Percentiles rank a stretch among this genome's conserved stretches.
These are phyloP conservation scores for Gossypium thurberi DNA, from an alignment of 345 rosid species.

Conservation along the genomic window DNA sequence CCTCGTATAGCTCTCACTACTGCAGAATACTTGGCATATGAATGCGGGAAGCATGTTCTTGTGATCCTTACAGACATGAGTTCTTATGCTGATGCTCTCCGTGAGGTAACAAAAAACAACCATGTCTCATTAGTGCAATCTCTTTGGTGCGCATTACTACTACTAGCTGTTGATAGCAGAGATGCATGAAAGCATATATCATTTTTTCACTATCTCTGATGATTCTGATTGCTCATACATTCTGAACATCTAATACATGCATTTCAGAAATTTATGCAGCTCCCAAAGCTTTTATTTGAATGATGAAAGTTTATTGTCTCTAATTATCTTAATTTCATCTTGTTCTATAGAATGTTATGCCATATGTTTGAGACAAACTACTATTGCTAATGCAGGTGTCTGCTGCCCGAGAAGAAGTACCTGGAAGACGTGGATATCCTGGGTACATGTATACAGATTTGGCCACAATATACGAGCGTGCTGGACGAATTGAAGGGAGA, in stretches of 20 bases:
- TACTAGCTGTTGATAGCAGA: not conserved
- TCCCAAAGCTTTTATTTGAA: not conserved
- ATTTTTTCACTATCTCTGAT: not conserved
- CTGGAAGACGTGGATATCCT: constrained; percentile 99
- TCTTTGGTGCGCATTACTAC: not conserved
- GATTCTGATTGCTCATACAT: not conserved
- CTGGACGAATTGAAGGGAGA: constrained; percentile 96
- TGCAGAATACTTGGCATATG: constrained; percentile 96
- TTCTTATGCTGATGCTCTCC: constrained; percentile 98
- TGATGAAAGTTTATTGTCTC: not conserved
- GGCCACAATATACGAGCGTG: constrained; percentile 96
- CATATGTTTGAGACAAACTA: constrained; percentile 6
- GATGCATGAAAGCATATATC: not conserved
- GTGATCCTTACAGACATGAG: constrained; percentile 97
- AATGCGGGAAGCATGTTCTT: constrained; percentile 94
- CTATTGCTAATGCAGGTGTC: constrained; percentile 61
- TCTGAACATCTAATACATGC: not conserved
- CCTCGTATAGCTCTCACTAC: constrained; percentile 96
- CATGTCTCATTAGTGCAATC: not conserved
- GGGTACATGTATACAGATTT: constrained; percentile 99
- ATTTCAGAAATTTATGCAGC: not conserved
- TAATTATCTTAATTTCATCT: not conserved
- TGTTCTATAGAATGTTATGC: not conserved
- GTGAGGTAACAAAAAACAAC: constrained; percentile 54
- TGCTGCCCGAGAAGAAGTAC: constrained; percentile 99